Evolutionary conservation across 2,329 filamentous ascomycete species (phyloP).

Genomic region (Rosellinia necatrix): DNA sequence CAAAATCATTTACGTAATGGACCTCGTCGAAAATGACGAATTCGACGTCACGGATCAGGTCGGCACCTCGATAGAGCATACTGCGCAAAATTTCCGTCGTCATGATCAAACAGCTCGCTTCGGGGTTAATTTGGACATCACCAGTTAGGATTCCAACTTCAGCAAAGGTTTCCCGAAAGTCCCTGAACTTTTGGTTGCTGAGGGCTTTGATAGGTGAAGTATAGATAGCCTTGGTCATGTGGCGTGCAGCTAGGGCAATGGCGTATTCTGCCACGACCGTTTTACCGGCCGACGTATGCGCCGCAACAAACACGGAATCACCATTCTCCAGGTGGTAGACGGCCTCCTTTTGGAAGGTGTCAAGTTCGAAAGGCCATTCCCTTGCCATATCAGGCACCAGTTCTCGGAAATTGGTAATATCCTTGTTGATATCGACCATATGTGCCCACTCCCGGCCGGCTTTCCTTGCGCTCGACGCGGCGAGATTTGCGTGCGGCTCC

Average conservation of each 20-base stretch:
- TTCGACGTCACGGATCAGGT: conserved; percentile 94
- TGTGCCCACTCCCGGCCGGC: conserved; percentile 92
- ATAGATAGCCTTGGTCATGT: conserved; percentile 99
- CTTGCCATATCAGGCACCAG: conserved; percentile 95
- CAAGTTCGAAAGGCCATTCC: conserved; percentile 95
- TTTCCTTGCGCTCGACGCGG: conserved; percentile 72
- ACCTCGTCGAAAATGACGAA: conserved; percentile 99
- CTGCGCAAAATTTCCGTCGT: conserved; percentile 97
- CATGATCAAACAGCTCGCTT: conserved; percentile 98
- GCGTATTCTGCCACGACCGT: conserved; percentile 98
- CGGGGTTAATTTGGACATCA: conserved; percentile 96
- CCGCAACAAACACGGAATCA: conserved; percentile 96
- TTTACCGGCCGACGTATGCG: conserved; percentile 96
- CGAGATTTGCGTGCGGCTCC: conserved; percentile 79
- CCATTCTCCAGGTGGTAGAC: conserved; percentile 96
- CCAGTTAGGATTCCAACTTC: conserved; percentile 97
- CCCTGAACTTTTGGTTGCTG: conserved; percentile 98
- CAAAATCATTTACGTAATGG: conserved; percentile 96
- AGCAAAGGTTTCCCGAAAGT: conserved; percentile 87
- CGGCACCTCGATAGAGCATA: conserved; percentile 96
- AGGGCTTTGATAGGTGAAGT: conserved; percentile 98
- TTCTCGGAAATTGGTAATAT: conserved; percentile 92
- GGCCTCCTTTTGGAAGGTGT: conserved; percentile 98
- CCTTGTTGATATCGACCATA: conserved; percentile 93
- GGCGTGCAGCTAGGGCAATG: conserved; percentile 92